Percentiles rank a stretch among this genome's conserved stretches.
Conservation (phyloP, 768 basidiomycete species). For the Lyophyllum decastes region DNA sequence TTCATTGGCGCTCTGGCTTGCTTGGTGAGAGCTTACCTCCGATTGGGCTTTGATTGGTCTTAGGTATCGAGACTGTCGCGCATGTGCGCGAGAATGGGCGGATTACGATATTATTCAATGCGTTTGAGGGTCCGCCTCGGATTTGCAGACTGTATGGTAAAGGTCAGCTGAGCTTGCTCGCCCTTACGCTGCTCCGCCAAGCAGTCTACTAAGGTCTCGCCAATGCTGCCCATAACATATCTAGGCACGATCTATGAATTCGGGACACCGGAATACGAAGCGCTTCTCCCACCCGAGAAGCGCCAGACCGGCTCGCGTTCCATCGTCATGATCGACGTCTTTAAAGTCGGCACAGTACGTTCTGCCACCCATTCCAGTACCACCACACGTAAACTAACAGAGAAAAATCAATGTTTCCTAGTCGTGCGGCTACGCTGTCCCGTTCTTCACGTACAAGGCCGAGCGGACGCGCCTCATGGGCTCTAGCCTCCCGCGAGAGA, state of each 20-base stretch:
- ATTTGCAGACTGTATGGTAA: constrained; percentile 61
- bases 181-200: too few relatives aligned
- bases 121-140: constrained; percentile 60
- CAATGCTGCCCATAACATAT: too few relatives aligned
- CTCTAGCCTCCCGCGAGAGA: constrained; percentile 45
- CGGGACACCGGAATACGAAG: constrained; percentile 61
- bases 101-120: constrained; percentile 64
- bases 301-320: constrained; percentile 63
- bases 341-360: constrained; percentile 53
- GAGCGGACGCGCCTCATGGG: constrained; percentile 56
- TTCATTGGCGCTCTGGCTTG: too few relatives aligned
- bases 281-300: constrained; percentile 42
- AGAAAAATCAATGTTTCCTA: too few relatives aligned
- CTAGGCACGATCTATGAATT: constrained; percentile 64
- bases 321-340: constrained; percentile 59
- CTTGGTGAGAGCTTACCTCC: too few relatives aligned
- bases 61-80: constrained; percentile 46
- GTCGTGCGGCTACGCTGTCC: constrained; percentile 65
- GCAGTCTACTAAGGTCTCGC: too few relatives aligned
- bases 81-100: too few relatives aligned
- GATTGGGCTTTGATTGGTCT: too few relatives aligned
- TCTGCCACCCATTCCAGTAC: neutral
- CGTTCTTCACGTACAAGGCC: constrained; percentile 55
- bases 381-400: neutral
- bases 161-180: constrained; percentile 50